These are phyloP conservation scores for Russula vinacea DNA, from an alignment of 768 basidiomycete genomes.

Conservation along the genomic window DNA sequence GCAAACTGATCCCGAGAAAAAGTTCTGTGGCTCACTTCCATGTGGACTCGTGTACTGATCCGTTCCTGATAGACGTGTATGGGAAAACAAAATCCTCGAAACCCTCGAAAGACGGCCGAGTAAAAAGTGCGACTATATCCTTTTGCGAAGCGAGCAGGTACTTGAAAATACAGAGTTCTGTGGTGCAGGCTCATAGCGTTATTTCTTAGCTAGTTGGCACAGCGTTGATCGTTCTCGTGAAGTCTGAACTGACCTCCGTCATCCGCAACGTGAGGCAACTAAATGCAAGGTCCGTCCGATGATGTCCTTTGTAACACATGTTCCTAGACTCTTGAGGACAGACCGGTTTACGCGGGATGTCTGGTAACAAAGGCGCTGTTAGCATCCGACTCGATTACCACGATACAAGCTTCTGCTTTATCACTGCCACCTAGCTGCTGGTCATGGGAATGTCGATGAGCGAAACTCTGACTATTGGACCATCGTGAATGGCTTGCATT, in stretches of 20 bases:
- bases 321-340: conserved; percentile 33
- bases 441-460: conserved; percentile 84
- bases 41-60: neutral
- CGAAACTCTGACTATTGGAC: conserved; percentile 91
- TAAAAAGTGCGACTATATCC: conserved; percentile 69
- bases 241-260: conserved; percentile 66
- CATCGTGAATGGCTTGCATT: conserved; percentile 78
- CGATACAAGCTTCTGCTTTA: conserved; percentile 90
- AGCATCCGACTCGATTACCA: conserved; percentile 89
- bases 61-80: conserved; percentile 56
- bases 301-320: neutral
- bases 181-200: conserved; percentile 5
- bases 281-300: conserved; percentile 73
- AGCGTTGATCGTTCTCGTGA: conserved; percentile 81
- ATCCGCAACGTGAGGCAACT: conserved; percentile 92
- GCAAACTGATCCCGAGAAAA: conserved; percentile 92
- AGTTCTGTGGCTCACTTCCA: conserved; percentile 44
- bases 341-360: conserved; percentile 92
- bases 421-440: conserved; percentile 98
- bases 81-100: conserved; percentile 82
- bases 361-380: conserved; percentile 96
- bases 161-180: conserved; percentile 1
- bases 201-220: conserved; percentile 82
- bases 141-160: conserved; percentile 92
- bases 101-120: conserved; percentile 69